A percentile compares a stretch with the other conserved stretches of the same genome.
Evolutionary conservation across 352 stramenopile genomes (phyloP).

Genomic region (Pythium chondricola): DNA sequence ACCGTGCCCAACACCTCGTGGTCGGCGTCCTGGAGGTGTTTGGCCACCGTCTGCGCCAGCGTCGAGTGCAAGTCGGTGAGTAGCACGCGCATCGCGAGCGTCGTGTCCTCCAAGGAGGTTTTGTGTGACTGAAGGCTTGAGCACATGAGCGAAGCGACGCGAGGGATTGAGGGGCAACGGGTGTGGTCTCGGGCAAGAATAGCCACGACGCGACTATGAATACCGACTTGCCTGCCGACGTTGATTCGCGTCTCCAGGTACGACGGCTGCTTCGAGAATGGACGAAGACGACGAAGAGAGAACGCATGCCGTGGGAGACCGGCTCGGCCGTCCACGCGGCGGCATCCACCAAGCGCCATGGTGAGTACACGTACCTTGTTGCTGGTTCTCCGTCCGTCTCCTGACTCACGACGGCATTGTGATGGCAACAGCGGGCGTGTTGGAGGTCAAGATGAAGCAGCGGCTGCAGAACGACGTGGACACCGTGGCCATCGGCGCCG

Average conservation of each 20-base stretch:
- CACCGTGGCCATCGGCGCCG: slow-evolving; percentile 39
- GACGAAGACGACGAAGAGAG: no score
- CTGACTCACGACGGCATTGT: no score
- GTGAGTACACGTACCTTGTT: slow-evolving; percentile 13
- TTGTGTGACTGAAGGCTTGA: no score
- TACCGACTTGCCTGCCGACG: no score
- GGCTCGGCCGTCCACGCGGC: slow-evolving; percentile 19
- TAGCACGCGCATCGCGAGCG: slow-evolving; percentile 56
- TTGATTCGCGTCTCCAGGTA: no score
- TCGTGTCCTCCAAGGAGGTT: no score
- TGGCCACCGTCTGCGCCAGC: slow-evolving; percentile 41
- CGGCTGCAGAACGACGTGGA: slow-evolving; percentile 40
- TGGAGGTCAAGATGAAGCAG: slow-evolving; percentile 70
- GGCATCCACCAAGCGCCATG: slow-evolving; percentile 45
- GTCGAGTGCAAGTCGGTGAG: slow-evolving; percentile 63
- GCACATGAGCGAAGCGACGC: no score
- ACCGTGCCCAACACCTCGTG: slow-evolving; percentile 62
- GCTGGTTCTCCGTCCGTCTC: not conserved
- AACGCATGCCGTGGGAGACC: slow-evolving; percentile 29
- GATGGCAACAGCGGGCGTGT: slow-evolving; percentile 46
- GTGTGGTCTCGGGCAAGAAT: no score
- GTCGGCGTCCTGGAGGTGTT: slow-evolving; percentile 52
- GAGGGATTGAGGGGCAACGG: no score
- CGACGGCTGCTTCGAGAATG: no score
- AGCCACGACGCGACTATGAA: no score